A percentile compares a stretch with the other conserved stretches of the same genome.
Evolutionary conservation across 2,329 filamentous ascomycete genomes (phyloP).

Genomic region (Penicillium janthinellum): DNA sequence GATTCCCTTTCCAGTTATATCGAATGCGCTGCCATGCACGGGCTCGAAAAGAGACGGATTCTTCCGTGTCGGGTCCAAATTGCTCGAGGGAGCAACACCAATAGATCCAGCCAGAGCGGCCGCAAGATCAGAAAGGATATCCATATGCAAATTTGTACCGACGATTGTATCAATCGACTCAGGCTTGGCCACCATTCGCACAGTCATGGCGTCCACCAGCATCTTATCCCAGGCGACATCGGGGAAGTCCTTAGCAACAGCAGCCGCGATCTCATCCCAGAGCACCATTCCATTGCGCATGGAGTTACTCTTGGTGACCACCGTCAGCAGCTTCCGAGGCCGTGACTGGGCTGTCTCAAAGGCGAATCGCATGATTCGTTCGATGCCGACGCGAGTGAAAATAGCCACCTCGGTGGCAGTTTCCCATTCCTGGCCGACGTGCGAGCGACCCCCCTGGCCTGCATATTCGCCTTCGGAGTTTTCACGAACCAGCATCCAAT

Average conservation of each 20-base stretch:
- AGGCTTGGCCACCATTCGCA: slow-evolving; percentile 56
- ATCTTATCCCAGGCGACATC: slow-evolving; percentile 58
- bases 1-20: slow-evolving; percentile 62
- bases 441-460: slow-evolving; percentile 57
- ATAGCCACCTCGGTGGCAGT: slow-evolving; percentile 56
- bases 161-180: slow-evolving; percentile 56
- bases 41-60: slow-evolving; percentile 65
- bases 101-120: slow-evolving; percentile 70
- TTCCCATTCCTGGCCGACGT: slow-evolving; percentile 55
- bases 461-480: slow-evolving; percentile 60
- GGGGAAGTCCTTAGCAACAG: slow-evolving; percentile 52
- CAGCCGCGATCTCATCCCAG: slow-evolving; percentile 56
- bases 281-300: slow-evolving; percentile 59
- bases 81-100: slow-evolving; percentile 69
- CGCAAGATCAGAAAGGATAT: slow-evolving; percentile 69
- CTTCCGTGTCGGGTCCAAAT: slow-evolving; percentile 63
- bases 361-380: slow-evolving; percentile 56
- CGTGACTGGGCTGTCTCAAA: slow-evolving; percentile 55
- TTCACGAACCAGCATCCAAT: slow-evolving; percentile 60
- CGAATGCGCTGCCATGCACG: slow-evolving; percentile 65
- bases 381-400: slow-evolving; percentile 55
- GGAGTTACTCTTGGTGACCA: slow-evolving; percentile 59
- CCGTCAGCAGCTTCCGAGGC: slow-evolving; percentile 52
- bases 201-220: slow-evolving; percentile 61
- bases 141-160: slow-evolving; percentile 59